Percentiles rank a stretch among this genome's conserved stretches.
Conservation (phyloP, 345 rosid species). For the Populus tremula region DNA sequence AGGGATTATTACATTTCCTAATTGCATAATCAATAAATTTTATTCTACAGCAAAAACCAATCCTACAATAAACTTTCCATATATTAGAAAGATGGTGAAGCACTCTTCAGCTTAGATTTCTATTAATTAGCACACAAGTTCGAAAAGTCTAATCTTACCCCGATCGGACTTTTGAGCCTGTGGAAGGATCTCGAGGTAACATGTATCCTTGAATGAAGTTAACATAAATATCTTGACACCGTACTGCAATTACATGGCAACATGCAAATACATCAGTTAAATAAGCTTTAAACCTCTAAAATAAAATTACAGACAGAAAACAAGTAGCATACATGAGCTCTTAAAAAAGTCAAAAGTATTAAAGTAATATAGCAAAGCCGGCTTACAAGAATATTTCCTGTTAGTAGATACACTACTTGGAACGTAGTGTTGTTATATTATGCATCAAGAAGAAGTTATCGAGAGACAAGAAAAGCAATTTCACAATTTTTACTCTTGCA, state of each 20-base stretch:
- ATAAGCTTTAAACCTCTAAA: not conserved
- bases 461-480: not conserved
- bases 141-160: constrained; percentile 40
- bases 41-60: not conserved
- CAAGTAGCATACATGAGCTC: not conserved
- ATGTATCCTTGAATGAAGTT: constrained; percentile 90
- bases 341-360: not conserved
- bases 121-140: not conserved
- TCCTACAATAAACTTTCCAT: not conserved
- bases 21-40: no score
- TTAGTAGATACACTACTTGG: not conserved
- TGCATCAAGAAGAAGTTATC: not conserved
- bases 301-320: not conserved
- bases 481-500: not conserved
- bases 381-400: not conserved
- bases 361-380: not conserved
- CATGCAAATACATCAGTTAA: not conserved
- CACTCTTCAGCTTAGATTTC: not conserved
- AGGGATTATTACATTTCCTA: no score
- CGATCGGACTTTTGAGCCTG: constrained; percentile 55
- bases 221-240: constrained; percentile 84
- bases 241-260: constrained; percentile 48
- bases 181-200: constrained; percentile 87
- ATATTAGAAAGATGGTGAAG: not conserved
- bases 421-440: not conserved